Percentiles rank a stretch among this genome's conserved stretches.
Conservation (phyloP, 345 rosid species). For the Atalantia buxifolia region DNA sequence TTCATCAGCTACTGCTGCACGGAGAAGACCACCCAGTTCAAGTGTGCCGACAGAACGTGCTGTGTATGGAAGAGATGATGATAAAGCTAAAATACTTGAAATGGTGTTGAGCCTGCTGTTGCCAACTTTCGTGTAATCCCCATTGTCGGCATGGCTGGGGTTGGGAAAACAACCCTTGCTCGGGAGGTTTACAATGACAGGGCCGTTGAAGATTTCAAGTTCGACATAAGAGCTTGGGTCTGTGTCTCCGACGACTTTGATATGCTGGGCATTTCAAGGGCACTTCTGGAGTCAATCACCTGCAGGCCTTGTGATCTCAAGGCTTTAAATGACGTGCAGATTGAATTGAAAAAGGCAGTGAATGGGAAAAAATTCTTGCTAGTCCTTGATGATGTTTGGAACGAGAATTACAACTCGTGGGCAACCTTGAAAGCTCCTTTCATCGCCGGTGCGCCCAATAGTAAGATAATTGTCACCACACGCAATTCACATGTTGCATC, state of each 20-base stretch:
- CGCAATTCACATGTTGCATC: background rate
- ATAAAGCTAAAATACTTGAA: background rate
- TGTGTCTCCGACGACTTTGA: background rate
- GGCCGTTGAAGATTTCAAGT: background rate
- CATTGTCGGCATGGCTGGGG: background rate
- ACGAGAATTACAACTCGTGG: background rate
- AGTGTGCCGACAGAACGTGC: background rate
- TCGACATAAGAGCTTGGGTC: background rate
- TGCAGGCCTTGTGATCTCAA: background rate
- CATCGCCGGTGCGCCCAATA: background rate
- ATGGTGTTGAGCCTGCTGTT: background rate
- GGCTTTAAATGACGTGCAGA: background rate
- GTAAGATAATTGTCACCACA: background rate
- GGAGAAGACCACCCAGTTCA: background rate
- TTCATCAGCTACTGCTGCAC: background rate
- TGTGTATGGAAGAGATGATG: background rate
- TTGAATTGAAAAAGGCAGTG: background rate
- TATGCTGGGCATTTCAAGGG: background rate
- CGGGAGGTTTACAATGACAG: background rate
- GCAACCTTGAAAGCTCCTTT: background rate
- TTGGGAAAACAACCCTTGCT: constrained; percentile 6
- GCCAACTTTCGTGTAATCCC: background rate
- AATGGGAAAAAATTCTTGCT: too few relatives aligned
- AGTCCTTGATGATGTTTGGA: too few relatives aligned
- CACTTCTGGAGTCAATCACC: background rate